These are phyloP conservation scores for Aspergillus neoniger DNA, from an alignment of 2,329 filamentous ascomycete species.

Conservation along the genomic window DNA sequence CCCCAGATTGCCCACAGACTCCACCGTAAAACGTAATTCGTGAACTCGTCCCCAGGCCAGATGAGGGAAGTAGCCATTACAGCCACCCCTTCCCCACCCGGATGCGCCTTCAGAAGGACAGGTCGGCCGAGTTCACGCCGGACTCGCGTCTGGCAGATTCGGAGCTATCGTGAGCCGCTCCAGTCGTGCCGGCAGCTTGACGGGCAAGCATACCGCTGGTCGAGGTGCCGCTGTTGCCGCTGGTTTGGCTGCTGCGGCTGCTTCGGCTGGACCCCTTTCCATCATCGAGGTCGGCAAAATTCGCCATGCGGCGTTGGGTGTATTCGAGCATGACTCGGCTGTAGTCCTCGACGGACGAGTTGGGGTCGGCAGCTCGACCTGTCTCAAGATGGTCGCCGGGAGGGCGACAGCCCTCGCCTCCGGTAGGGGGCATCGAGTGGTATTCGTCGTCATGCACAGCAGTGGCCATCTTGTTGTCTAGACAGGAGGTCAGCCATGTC, in stretches of 20 bases:
- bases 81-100: neutral
- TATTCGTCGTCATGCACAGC: neutral
- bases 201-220: slow-evolving; percentile 24
- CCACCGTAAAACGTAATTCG: slow-evolving; percentile 4
- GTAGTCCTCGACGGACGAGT: slow-evolving; percentile 39
- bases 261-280: slow-evolving; percentile 27
- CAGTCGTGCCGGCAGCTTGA: slow-evolving; percentile 23
- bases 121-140: neutral
- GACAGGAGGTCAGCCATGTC: neutral
- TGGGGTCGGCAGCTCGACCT: slow-evolving; percentile 26
- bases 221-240: slow-evolving; percentile 28
- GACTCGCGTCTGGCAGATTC: slow-evolving; percentile 1
- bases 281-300: slow-evolving; percentile 32
- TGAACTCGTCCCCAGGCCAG: neutral
- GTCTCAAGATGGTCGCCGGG: slow-evolving; percentile 18
- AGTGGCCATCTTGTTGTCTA: slow-evolving; percentile 14
- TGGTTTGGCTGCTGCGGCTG: slow-evolving; percentile 34
- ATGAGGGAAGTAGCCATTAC: neutral
- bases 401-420: slow-evolving; percentile 22
- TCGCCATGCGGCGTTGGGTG: slow-evolving; percentile 40
- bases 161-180: slow-evolving; percentile 14
- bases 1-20: neutral
- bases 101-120: neutral
- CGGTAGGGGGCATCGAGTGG: slow-evolving; percentile 21
- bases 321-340: slow-evolving; percentile 43